phyloP scores from a whole-genome alignment of 805 yeast species.

The Suhomyces faveliae region DNA sequence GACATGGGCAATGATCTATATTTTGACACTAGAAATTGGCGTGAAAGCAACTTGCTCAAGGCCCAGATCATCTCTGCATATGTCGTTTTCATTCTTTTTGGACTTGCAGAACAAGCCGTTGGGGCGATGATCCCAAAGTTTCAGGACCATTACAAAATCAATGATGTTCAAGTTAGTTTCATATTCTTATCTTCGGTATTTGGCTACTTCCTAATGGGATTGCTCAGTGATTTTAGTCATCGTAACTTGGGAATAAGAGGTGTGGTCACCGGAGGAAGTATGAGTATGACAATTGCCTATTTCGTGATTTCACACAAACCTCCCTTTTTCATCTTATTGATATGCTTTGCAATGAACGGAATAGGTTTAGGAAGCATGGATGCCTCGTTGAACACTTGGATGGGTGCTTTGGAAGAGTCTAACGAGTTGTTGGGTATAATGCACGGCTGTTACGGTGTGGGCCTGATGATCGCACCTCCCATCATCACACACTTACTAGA shows the following conservation, averaged over 20 bases:
- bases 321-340: slow-evolving; percentile 40
- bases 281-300: slow-evolving; percentile 38
- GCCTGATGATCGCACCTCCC: slow-evolving; percentile 52
- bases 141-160: slow-evolving; percentile 45
- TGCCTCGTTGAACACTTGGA: slow-evolving; percentile 54
- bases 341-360: slow-evolving; percentile 45
- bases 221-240: slow-evolving; percentile 45
- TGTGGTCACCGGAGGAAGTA: slow-evolving; percentile 34
- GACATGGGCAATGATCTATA: slow-evolving; percentile 13
- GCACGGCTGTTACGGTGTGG: slow-evolving; percentile 55
- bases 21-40: slow-evolving; percentile 42
- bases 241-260: slow-evolving; percentile 48
- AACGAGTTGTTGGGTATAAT: slow-evolving; percentile 51
- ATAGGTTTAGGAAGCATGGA: slow-evolving; percentile 58
- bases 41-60: slow-evolving; percentile 35
- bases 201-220: slow-evolving; percentile 57
- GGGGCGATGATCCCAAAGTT: slow-evolving; percentile 59
- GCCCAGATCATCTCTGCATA: slow-evolving; percentile 44
- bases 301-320: slow-evolving; percentile 38
- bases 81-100: slow-evolving; percentile 45
- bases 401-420: slow-evolving; percentile 45
- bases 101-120: slow-evolving; percentile 58
- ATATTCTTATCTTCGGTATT: slow-evolving; percentile 51
- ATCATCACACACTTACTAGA: slow-evolving; percentile 42
- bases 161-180: slow-evolving; percentile 48